Percentiles rank a stretch among this genome's conserved stretches.
phyloP scores from a whole-genome alignment of 73 alveolate genomes.

The Uronychia binucleata region DNA sequence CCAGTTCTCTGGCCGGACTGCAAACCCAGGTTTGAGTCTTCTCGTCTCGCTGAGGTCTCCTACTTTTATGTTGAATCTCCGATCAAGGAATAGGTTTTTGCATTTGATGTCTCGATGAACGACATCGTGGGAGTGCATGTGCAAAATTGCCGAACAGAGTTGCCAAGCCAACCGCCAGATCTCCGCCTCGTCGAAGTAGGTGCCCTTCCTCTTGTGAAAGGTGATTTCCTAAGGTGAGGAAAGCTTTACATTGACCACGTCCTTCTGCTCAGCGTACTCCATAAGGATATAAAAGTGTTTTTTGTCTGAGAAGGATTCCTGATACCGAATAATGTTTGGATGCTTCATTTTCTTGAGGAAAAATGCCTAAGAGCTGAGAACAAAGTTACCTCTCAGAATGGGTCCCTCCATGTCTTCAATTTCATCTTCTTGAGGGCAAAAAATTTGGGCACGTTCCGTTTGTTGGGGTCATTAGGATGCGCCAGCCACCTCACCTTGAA shows the following conservation, averaged over 20 bases:
- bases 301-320: conserved; percentile 21
- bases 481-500: conserved; percentile 6
- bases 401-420: conserved; percentile 3
- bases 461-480: background rate
- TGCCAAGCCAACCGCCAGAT: conserved; percentile 8
- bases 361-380: background rate
- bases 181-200: background rate
- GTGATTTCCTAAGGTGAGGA: background rate
- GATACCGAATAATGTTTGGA: conserved; percentile 23
- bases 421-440: conserved; percentile 18
- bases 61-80: conserved; percentile 48
- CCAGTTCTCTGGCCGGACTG: background rate
- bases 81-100: conserved; percentile 46
- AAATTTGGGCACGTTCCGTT: background rate
- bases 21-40: conserved; percentile 7
- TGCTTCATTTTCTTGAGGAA: conserved; percentile 31
- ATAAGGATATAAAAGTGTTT: conserved; percentile 24
- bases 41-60: conserved; percentile 75
- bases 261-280: conserved; percentile 18
- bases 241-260: background rate
- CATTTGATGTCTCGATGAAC: conserved; percentile 75
- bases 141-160: conserved; percentile 22
- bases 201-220: conserved; percentile 5
- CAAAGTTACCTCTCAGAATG: background rate
- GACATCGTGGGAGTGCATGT: conserved; percentile 63